These are phyloP conservation scores for Coemansia sp. DNA, from an alignment of 192 early-diverging fungal species.

Conservation along the genomic window DNA sequence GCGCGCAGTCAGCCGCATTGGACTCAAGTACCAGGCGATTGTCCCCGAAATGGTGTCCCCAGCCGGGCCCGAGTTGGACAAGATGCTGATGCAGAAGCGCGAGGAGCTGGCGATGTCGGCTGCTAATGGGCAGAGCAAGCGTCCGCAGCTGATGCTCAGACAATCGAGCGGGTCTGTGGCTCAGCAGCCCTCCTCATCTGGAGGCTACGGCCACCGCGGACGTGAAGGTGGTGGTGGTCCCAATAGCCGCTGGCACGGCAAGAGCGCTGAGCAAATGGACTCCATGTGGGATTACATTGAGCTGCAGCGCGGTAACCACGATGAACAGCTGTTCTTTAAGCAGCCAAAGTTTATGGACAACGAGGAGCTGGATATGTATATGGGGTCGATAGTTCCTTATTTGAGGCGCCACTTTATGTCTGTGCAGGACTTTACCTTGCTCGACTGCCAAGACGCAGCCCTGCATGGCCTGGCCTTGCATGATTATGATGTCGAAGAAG, in stretches of 20 bases:
- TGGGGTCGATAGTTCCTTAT: slow-evolving; percentile 42
- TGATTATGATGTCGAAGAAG: slow-evolving; percentile 56
- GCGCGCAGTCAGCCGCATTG: slow-evolving; percentile 74
- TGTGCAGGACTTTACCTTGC: slow-evolving; percentile 44
- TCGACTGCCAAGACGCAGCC: slow-evolving; percentile 64
- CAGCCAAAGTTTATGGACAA: slow-evolving; percentile 39
- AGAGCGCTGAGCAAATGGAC: slow-evolving; percentile 47
- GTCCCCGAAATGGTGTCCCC: slow-evolving; percentile 56
- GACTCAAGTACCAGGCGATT: slow-evolving; percentile 76
- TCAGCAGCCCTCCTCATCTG: neutral
- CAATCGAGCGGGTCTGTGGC: neutral
- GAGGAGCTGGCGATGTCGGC: neutral
- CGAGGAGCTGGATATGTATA: slow-evolving; percentile 52
- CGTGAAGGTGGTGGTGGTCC: slow-evolving; percentile 25
- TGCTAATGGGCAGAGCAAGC: neutral
- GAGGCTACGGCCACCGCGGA: slow-evolving; percentile 4
- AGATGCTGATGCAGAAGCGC: slow-evolving; percentile 4
- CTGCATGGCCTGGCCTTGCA: slow-evolving; percentile 52
- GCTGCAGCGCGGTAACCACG: slow-evolving; percentile 28
- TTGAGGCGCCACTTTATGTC: slow-evolving; percentile 25
- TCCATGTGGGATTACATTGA: slow-evolving; percentile 46
- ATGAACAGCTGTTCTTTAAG: slow-evolving; percentile 43
- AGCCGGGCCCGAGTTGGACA: slow-evolving; percentile 30
- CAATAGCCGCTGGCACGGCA: slow-evolving; percentile 37
- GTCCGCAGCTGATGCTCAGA: neutral